Percentiles rank a stretch among this genome's conserved stretches.
These are phyloP conservation scores for Lichtheimia corymbifera DNA, from an alignment of 371 early-diverging fungal species.

Conservation along the genomic window DNA sequence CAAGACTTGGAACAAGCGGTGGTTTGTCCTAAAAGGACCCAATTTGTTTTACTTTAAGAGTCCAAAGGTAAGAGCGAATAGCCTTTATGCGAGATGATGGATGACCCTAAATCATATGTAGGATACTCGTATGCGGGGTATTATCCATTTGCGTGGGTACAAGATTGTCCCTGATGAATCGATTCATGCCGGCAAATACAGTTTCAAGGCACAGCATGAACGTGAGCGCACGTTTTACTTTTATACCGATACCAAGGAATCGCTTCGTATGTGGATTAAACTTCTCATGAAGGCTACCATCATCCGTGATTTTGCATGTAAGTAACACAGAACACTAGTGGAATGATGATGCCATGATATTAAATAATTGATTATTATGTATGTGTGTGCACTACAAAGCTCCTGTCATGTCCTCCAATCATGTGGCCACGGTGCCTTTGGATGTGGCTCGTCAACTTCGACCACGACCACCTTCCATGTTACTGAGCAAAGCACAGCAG, in stretches of 20 bases:
- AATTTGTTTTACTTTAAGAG: constrained; percentile 67
- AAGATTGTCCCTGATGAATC: constrained; percentile 52
- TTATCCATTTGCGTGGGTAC: constrained; percentile 49
- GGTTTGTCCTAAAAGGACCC: constrained; percentile 67
- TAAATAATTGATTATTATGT: not conserved
- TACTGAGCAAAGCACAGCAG: constrained; percentile 20
- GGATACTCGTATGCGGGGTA: constrained; percentile 48
- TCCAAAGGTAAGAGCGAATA: constrained; percentile 39
- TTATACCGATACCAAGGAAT: constrained; percentile 57
- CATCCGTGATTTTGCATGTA: constrained; percentile 42
- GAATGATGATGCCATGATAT: too few species aligned
- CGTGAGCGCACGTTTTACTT: constrained; percentile 62
- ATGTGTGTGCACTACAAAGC: constrained; percentile 26
- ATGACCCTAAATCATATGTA: not conserved
- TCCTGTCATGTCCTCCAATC: constrained; percentile 67
- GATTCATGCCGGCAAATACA: constrained; percentile 58
- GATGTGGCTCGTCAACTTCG: constrained; percentile 63
- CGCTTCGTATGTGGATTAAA: constrained; percentile 65
- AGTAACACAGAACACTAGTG: not conserved
- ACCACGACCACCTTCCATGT: constrained; percentile 64
- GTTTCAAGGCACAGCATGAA: constrained; percentile 58
- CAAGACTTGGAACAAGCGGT: constrained; percentile 69
- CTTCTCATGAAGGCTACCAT: constrained; percentile 76
- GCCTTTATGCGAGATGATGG: not conserved
- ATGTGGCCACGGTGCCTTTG: constrained; percentile 61